phyloP scores from a whole-genome alignment of 1,284 basidiomycete species.

The Athelia sp. region DNA sequence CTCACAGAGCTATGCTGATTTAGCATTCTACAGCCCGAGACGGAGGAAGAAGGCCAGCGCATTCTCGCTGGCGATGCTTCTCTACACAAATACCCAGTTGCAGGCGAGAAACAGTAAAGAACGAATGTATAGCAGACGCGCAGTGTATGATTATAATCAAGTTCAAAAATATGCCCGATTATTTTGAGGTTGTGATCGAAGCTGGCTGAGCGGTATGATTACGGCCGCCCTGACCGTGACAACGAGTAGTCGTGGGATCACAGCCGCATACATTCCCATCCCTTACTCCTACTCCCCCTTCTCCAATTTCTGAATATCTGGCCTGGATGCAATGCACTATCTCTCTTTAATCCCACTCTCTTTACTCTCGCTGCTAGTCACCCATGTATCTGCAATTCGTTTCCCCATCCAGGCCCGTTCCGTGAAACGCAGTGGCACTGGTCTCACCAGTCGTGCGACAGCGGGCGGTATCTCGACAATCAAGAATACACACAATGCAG shows the following conservation, averaged over 20 bases:
- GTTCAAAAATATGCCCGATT: background rate
- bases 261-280: no score
- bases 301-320: background rate
- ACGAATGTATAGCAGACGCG: no score
- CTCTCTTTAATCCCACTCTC: background rate
- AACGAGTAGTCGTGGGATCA: background rate
- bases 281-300: background rate
- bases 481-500: constrained; percentile 55
- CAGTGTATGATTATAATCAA: background rate
- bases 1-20: background rate
- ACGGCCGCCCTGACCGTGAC: no score
- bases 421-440: background rate
- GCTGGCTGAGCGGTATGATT: no score
- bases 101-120: no score
- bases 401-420: background rate
- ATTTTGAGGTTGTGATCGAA: background rate
- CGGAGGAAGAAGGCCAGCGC: background rate
- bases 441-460: background rate
- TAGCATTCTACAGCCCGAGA: background rate
- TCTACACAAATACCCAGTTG: background rate
- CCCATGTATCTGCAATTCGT: background rate
- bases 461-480: constrained; percentile 32
- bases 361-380: background rate
- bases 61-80: background rate
- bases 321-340: background rate